Evolutionary conservation across 331 rosid species (phyloP).

Genomic region (Quercus lobata): DNA sequence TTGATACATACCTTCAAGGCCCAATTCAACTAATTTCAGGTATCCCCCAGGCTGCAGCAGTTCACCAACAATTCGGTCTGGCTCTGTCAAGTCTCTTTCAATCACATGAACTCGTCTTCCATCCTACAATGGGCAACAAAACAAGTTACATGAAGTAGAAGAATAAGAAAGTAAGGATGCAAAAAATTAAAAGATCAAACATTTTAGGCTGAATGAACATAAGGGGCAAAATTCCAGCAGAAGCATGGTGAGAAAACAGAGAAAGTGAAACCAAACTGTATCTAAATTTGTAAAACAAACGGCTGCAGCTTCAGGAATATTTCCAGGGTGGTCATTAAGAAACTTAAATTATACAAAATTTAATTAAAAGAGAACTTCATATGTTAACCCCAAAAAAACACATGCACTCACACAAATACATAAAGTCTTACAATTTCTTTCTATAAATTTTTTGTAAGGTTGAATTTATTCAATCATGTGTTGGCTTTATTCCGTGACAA

Average conservation of each 20-base stretch:
- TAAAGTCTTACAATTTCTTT: too few relatives aligned
- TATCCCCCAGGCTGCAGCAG: constrained; percentile 61
- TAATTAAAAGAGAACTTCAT: too few relatives aligned
- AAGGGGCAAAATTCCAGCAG: neutral
- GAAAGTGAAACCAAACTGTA: neutral
- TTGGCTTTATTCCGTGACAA: too few relatives aligned
- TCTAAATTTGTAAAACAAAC: neutral
- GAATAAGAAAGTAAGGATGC: too few relatives aligned
- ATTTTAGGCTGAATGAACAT: neutral
- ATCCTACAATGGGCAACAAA: constrained; percentile 25
- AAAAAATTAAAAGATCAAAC: neutral
- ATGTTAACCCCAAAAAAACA: too few relatives aligned
- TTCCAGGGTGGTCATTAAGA: too few relatives aligned
- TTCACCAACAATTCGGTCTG: constrained; percentile 49
- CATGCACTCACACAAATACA: too few relatives aligned
- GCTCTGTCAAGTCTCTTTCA: constrained; percentile 49
- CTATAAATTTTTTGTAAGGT: too few relatives aligned
- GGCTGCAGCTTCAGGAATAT: too few relatives aligned
- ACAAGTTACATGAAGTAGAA: neutral
- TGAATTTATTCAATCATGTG: too few relatives aligned
- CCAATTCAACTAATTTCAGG: constrained; percentile 45
- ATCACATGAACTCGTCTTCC: constrained; percentile 41
- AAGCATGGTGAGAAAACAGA: neutral
- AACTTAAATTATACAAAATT: too few relatives aligned
- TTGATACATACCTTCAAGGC: constrained; percentile 38